phyloP scores from a whole-genome alignment of 345 rosid species.

The Eucalyptus cloeziana region DNA sequence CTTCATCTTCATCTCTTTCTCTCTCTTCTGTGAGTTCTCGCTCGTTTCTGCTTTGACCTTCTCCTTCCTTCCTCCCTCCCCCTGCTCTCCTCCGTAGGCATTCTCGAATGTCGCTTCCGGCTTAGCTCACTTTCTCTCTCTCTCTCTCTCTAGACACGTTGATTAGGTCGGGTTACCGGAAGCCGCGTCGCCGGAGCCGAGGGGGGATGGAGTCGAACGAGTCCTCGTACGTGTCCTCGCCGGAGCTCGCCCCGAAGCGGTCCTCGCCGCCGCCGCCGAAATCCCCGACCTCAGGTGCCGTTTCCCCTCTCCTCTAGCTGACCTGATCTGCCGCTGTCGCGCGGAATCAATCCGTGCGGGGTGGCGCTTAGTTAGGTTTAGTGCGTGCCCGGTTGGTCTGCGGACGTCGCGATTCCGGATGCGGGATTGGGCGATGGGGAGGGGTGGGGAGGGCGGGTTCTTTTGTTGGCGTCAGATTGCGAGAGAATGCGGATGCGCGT shows the following conservation, averaged over 20 bases:
- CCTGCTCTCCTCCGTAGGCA: background rate
- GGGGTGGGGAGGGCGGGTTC: background rate
- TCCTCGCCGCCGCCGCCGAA: constrained; percentile 59
- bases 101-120: background rate
- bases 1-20: background rate
- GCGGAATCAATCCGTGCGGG: background rate
- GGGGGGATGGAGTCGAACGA: constrained; percentile 76
- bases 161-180: background rate
- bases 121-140: background rate
- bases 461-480: background rate
- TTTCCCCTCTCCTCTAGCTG: background rate
- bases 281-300: constrained; percentile 59
- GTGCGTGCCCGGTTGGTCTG: background rate
- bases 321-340: constrained; percentile 21
- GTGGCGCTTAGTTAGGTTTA: background rate
- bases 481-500: background rate
- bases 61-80: background rate
- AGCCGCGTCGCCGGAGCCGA: background rate
- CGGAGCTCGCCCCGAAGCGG: constrained; percentile 58
- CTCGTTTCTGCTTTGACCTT: background rate
- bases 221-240: constrained; percentile 68
- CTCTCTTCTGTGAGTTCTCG: background rate
- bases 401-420: background rate
- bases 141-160: background rate
- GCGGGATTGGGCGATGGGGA: background rate